A percentile compares a stretch with the other conserved stretches of the same genome.
Conservation (phyloP, 495 filamentous ascomycete genomes). For the Penicillium fimorum region DNA sequence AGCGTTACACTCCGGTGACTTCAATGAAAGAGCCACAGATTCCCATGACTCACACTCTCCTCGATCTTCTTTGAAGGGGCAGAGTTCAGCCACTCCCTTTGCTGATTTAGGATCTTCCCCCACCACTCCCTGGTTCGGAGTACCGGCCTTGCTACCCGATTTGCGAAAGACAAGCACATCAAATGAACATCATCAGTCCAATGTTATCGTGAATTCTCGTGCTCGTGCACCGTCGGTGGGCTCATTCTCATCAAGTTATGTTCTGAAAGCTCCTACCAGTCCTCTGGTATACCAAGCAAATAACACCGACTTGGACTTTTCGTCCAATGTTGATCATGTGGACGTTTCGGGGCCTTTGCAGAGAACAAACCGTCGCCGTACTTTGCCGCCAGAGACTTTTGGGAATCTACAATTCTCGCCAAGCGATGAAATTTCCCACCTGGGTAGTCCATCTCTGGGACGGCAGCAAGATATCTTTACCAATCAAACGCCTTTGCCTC, state of each 20-base stretch:
- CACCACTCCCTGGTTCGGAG: slow-evolving; percentile 50
- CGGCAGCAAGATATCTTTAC: slow-evolving; percentile 55
- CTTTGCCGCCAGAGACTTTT: slow-evolving; percentile 58
- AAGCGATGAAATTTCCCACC: slow-evolving; percentile 17
- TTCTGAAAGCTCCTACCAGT: slow-evolving; percentile 85
- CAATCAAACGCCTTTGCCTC: slow-evolving; percentile 69
- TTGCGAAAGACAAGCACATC: slow-evolving; percentile 18
- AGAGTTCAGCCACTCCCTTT: slow-evolving; percentile 17
- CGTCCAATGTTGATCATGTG: slow-evolving; percentile 36
- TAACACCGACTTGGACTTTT: slow-evolving; percentile 77
- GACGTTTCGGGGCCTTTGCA: slow-evolving; percentile 39
- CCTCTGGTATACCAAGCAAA: slow-evolving; percentile 88
- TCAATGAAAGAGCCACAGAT: slow-evolving; percentile 58
- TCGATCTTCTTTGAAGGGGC: slow-evolving; percentile 23
- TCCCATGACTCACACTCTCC: slow-evolving; percentile 25
- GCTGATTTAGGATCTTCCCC: slow-evolving; percentile 43
- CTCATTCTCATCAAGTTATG: slow-evolving; percentile 78
- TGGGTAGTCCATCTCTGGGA: slow-evolving; percentile 21
- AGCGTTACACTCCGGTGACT: slow-evolving; percentile 86
- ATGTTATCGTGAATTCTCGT: slow-evolving; percentile 22
- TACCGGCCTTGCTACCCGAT: slow-evolving; percentile 24
- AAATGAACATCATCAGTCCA: slow-evolving; percentile 19
- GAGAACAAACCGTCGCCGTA: slow-evolving; percentile 55
- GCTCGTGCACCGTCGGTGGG: slow-evolving; percentile 64
- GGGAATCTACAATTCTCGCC: slow-evolving; percentile 41